phyloP scores from a whole-genome alignment of 345 rosid species.

The Rhodamnia argentea region DNA sequence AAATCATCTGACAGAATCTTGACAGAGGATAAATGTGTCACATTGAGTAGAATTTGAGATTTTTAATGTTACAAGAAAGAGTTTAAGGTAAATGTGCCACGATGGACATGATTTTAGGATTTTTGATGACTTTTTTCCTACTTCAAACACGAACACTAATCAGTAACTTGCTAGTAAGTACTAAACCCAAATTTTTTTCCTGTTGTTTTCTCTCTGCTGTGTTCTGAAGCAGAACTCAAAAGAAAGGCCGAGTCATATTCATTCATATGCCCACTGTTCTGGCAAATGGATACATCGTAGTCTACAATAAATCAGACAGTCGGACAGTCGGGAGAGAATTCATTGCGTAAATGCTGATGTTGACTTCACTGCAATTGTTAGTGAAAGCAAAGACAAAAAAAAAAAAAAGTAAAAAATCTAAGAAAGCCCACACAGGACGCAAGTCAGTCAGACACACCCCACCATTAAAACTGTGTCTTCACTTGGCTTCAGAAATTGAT shows the following conservation, averaged over 20 bases:
- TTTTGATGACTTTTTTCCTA: too few species aligned
- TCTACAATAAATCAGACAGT: not conserved
- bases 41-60: too few species aligned
- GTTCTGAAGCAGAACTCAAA: not conserved
- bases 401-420: not conserved
- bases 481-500: slow-evolving; percentile 31
- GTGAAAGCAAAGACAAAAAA: slow-evolving; percentile 3
- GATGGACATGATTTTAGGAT: too few species aligned
- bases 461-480: slow-evolving; percentile 9
- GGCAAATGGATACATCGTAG: not conserved
- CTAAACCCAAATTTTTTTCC: not conserved
- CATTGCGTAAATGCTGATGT: slow-evolving; percentile 27
- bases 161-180: not conserved
- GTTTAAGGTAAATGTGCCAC: too few species aligned
- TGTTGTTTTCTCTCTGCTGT: not conserved
- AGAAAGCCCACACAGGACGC: not conserved
- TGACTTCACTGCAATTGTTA: slow-evolving; percentile 10
- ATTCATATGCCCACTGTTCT: not conserved
- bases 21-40: too few species aligned
- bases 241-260: not conserved
- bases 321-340: slow-evolving; percentile 7
- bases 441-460: slow-evolving; percentile 1
- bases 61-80: too few species aligned
- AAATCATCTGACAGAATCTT: too few species aligned
- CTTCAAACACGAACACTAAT: not conserved